Percentiles rank a stretch among this genome's conserved stretches.
Evolutionary conservation across 78 protist genomes (phyloP).

Genomic region (Cavenderia fasciculata): DNA sequence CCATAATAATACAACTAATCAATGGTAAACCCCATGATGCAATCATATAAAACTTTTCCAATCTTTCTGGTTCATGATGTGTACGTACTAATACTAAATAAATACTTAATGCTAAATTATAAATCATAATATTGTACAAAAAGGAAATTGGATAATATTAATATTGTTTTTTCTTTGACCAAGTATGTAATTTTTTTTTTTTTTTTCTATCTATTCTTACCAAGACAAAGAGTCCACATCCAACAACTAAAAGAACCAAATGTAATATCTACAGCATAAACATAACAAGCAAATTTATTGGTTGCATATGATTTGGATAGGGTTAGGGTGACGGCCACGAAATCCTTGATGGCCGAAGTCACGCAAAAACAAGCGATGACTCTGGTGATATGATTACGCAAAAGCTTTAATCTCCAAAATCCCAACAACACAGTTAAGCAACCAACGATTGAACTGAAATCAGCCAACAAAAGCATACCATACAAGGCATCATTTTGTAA

Average conservation of each 20-base stretch:
- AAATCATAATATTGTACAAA: background rate
- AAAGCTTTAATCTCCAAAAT: slow-evolving; percentile 50
- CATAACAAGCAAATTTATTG: slow-evolving; percentile 32
- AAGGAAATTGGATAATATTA: background rate
- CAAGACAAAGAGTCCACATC: slow-evolving; percentile 68
- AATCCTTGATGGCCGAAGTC: slow-evolving; percentile 47
- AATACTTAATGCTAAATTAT: slow-evolving; percentile 30
- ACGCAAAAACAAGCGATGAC: slow-evolving; percentile 60
- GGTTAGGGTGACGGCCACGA: slow-evolving; percentile 8
- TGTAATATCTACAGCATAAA: slow-evolving; percentile 41
- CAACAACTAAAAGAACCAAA: slow-evolving; percentile 63
- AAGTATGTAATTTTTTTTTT: background rate
- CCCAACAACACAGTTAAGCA: slow-evolving; percentile 11
- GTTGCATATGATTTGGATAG: background rate
- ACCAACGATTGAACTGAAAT: slow-evolving; percentile 51
- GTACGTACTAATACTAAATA: slow-evolving; percentile 48
- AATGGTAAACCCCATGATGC: slow-evolving; percentile 64
- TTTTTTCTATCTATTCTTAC: too few species aligned
- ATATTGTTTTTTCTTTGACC: background rate
- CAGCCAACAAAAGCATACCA: slow-evolving; percentile 37
- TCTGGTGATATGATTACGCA: slow-evolving; percentile 56
- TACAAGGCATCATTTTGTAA: background rate
- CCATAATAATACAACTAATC: slow-evolving; percentile 35
- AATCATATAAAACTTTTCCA: slow-evolving; percentile 34
- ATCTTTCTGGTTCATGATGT: slow-evolving; percentile 52